Percentiles rank a stretch among this genome's conserved stretches.
These are phyloP conservation scores for Talaromyces sp. DNA, from an alignment of 2,329 filamentous ascomycete species.

Conservation along the genomic window DNA sequence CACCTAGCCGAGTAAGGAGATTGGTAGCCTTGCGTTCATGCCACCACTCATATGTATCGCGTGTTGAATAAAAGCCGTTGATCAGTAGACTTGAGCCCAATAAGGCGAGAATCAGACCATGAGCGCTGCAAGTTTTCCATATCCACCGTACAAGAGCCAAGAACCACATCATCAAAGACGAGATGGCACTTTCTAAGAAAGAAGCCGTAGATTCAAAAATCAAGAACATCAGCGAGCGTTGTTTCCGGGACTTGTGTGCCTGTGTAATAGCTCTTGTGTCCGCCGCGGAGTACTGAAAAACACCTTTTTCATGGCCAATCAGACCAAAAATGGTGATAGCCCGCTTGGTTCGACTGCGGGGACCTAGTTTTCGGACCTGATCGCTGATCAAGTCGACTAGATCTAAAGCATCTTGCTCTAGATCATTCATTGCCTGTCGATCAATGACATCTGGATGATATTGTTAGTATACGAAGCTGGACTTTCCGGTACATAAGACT, in stretches of 20 bases:
- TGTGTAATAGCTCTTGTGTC: slow-evolving; percentile 27
- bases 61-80: slow-evolving; percentile 71
- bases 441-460: slow-evolving; percentile 48
- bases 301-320: slow-evolving; percentile 41
- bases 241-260: slow-evolving; percentile 54
- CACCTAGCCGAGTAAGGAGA: slow-evolving; percentile 77
- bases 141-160: slow-evolving; percentile 61
- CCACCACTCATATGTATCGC: slow-evolving; percentile 75
- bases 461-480: neutral
- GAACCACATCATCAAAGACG: slow-evolving; percentile 71
- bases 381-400: slow-evolving; percentile 47
- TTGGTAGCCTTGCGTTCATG: slow-evolving; percentile 70
- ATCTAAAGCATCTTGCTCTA: slow-evolving; percentile 46
- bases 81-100: slow-evolving; percentile 63
- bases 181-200: slow-evolving; percentile 67
- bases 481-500: slow-evolving; percentile 17
- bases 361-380: slow-evolving; percentile 44
- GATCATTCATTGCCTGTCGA: slow-evolving; percentile 65
- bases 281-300: slow-evolving; percentile 34
- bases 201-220: slow-evolving; percentile 67
- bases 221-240: slow-evolving; percentile 61
- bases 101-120: slow-evolving; percentile 67
- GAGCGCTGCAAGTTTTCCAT: slow-evolving; percentile 64
- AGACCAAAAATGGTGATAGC: slow-evolving; percentile 47
- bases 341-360: slow-evolving; percentile 45